phyloP scores from a whole-genome alignment of 345 rosid species.

The Leavenworthia alabamica region DNA sequence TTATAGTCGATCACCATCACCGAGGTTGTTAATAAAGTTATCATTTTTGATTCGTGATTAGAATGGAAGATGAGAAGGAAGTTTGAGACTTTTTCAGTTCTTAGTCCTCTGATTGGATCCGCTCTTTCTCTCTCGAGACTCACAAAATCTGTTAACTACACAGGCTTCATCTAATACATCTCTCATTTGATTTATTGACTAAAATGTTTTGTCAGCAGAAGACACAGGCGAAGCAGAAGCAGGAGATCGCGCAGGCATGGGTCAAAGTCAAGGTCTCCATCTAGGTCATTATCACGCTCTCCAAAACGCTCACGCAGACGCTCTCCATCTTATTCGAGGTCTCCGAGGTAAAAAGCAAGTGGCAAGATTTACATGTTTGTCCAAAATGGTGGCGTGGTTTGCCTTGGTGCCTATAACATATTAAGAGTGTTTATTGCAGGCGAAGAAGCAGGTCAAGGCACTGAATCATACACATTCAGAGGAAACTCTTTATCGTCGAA shows the following conservation, averaged over 20 bases:
- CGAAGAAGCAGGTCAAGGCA: slow-evolving; percentile 63
- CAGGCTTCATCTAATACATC: neutral
- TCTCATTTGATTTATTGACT: neutral
- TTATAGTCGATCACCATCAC: slow-evolving; percentile 81
- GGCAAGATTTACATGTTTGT: neutral
- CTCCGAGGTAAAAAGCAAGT: slow-evolving; percentile 54
- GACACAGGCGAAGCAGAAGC: slow-evolving; percentile 44
- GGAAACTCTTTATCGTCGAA: neutral
- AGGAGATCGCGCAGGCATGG: slow-evolving; percentile 53
- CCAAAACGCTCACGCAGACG: slow-evolving; percentile 37
- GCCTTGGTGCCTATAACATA: neutral
- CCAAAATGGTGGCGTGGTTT: neutral
- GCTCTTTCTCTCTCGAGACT: neutral
- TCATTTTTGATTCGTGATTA: slow-evolving; percentile 19
- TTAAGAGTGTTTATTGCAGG: slow-evolving; percentile 36
- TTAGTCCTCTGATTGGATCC: slow-evolving; percentile 9
- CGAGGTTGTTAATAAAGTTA: slow-evolving; percentile 52
- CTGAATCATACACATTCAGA: slow-evolving; percentile 15
- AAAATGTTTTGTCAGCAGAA: slow-evolving; percentile 32
- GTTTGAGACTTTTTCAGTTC: slow-evolving; percentile 1
- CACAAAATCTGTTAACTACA: neutral
- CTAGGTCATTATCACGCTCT: slow-evolving; percentile 36
- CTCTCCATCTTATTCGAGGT: slow-evolving; percentile 42
- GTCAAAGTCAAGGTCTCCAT: slow-evolving; percentile 42
- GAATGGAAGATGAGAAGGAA: slow-evolving; percentile 27